A percentile compares a stretch with the other conserved stretches of the same genome.
Evolutionary conservation across 306 rosid genomes (phyloP).

Genomic region (Mucuna pruriens): DNA sequence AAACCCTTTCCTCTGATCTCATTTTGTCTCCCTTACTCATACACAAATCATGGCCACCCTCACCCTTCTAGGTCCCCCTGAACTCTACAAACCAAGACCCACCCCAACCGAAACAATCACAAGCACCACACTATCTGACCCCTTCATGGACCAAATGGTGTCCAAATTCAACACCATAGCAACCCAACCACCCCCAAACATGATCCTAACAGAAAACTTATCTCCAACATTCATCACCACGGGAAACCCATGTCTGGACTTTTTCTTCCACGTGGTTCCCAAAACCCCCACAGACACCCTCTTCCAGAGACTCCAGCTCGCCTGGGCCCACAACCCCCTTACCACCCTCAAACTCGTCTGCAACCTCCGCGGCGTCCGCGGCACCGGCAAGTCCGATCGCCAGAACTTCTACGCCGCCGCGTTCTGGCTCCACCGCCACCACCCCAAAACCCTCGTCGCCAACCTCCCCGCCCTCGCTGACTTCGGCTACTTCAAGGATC

Average conservation of each 20-base stretch:
- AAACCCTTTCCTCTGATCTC: neutral
- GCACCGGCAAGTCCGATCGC: slow-evolving; percentile 70
- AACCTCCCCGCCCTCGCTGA: slow-evolving; percentile 59
- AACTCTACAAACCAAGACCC: slow-evolving; percentile 32
- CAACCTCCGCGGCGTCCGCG: slow-evolving; percentile 70
- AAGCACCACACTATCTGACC: slow-evolving; percentile 31
- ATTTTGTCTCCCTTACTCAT: neutral
- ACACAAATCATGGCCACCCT: slow-evolving; percentile 39
- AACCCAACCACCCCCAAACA: neutral
- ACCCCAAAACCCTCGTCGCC: slow-evolving; percentile 68
- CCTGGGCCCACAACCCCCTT: slow-evolving; percentile 58
- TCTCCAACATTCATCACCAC: slow-evolving; percentile 58
- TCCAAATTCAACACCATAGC: slow-evolving; percentile 44
- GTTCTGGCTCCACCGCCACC: slow-evolving; percentile 60
- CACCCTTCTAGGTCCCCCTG: slow-evolving; percentile 71
- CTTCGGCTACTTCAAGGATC: slow-evolving; percentile 77
- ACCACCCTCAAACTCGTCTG: slow-evolving; percentile 70
- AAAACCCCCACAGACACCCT: slow-evolving; percentile 45
- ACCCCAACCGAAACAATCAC: neutral
- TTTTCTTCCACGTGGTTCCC: slow-evolving; percentile 71
- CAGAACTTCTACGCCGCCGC: slow-evolving; percentile 57
- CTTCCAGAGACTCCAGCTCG: slow-evolving; percentile 30
- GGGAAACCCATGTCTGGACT: slow-evolving; percentile 68
- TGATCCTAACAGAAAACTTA: slow-evolving; percentile 45
- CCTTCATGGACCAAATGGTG: slow-evolving; percentile 49